Base-by-base conservation (phyloP, 495 filamentous ascomycete genomes). In the Tetracladium marchalianum region DNA sequence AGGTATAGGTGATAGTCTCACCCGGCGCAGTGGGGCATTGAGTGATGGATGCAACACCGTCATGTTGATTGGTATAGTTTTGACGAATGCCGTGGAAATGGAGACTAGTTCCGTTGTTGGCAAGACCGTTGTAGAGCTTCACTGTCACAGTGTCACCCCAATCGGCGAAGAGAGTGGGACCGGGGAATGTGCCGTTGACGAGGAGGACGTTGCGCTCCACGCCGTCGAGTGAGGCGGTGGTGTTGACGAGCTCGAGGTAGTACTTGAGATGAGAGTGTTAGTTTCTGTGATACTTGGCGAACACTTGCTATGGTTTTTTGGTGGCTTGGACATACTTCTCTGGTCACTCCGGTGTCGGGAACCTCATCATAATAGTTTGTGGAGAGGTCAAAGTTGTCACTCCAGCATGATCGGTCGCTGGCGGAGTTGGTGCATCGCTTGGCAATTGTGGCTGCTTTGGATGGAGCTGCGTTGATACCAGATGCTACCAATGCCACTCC, bases 31-130 rank as follows among this genome's bases (percentile, higher is more conserved):
- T 71, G 0, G 80, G 75, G 47, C 83, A 87, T 61, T 85, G 78
- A 19, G 72, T 76, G 24, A 82, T 70, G 4, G 65, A 68, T n/a
- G 65, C 68, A 16, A 72, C 62, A 13, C 82, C 82, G 55, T 87
- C 82, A 72, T 78, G 77, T 41, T 66, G 67, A 15, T 66, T 68
- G 1, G 76, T 77, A 4, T 65, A 69, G 40, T 76, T 76, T 55
- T 85, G 81, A 36, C 68, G 68, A 18, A 85, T 60, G 9, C 81
- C 79, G 46, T 85, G 79, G 71, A 76, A 85, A 57, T 86, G 82
- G 19, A 86, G 53, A 18, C 43, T 35, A 11, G 52, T 55, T 12
- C 47, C 52, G 16, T 54, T 55, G 33, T 37, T 55, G 32, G 34
- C 18, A 17, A 55, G 40, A n/a, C 35, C 31, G 13, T 55, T 48